Conservation (phyloP, 805 yeast species). For the Metschnikowia proteae region DNA sequence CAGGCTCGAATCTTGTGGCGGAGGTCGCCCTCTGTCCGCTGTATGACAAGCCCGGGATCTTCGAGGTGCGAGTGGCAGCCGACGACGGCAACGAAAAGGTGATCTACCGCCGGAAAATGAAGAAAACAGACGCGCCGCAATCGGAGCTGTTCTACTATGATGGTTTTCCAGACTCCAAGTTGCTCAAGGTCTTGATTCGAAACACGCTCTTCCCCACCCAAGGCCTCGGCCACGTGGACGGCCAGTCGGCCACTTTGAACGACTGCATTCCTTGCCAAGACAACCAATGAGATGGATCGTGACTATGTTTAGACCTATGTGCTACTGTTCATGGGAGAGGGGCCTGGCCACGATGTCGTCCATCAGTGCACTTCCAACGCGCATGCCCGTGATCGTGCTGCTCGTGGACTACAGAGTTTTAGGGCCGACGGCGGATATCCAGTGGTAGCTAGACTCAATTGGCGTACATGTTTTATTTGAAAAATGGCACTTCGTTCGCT, state of each 20-base stretch:
- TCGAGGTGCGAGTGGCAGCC: constrained; percentile 12
- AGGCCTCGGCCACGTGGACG: constrained; percentile 63
- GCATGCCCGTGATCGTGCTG: too few species aligned
- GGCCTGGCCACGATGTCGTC: too few species aligned
- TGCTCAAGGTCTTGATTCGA: constrained; percentile 64
- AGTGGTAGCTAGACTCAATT: too few species aligned
- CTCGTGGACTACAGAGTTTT: too few species aligned
- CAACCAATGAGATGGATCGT: constrained; percentile 2
- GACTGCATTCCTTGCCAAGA: constrained; percentile 15
- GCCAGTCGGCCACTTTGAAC: constrained; percentile 10
- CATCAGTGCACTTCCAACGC: too few species aligned
- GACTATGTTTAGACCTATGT: too few species aligned
- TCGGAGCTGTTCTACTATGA: constrained; percentile 40
- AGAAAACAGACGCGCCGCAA: constrained; percentile 29
- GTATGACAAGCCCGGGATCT: constrained; percentile 23
- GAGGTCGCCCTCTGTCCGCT: constrained; percentile 25
- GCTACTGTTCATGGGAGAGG: too few species aligned
- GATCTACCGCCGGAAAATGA: constrained; percentile 57
- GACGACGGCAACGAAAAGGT: constrained; percentile 9
- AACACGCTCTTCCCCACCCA: constrained; percentile 52
- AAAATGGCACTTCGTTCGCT: too few species aligned
- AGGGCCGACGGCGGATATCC: too few species aligned
- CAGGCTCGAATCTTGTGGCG: constrained; percentile 36
- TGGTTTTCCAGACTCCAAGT: constrained; percentile 87
- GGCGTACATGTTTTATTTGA: too few species aligned